Percentiles rank a stretch among this genome's conserved stretches.
Conservation (phyloP, 2,329 filamentous ascomycete species). For the Trichoderma sp. region DNA sequence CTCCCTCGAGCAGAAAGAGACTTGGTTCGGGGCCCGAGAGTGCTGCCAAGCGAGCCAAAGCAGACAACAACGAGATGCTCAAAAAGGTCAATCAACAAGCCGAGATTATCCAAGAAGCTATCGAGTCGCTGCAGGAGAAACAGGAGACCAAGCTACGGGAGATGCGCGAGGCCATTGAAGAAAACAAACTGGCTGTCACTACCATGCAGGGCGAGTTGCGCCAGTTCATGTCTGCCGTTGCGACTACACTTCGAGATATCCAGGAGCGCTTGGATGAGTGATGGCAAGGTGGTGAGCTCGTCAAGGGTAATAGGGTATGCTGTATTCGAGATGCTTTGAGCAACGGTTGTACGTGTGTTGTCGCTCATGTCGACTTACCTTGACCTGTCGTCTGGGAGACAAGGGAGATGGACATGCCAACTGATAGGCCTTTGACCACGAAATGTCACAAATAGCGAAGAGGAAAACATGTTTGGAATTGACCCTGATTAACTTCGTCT, state of each 20-base stretch:
- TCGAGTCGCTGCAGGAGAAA: background rate
- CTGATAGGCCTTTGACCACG: no score
- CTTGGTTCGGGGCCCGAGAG: background rate
- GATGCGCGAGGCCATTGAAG: background rate
- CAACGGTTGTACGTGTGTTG: background rate
- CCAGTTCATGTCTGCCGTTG: conserved; percentile 2
- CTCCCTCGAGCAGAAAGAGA: background rate
- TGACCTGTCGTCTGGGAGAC: background rate
- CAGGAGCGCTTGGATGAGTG: conserved; percentile 1
- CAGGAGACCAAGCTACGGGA: background rate
- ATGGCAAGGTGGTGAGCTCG: background rate
- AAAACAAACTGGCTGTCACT: background rate
- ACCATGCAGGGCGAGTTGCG: background rate
- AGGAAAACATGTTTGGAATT: background rate
- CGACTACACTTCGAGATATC: background rate
- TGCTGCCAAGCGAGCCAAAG: background rate
- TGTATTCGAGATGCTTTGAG: background rate
- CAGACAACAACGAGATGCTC: no score
- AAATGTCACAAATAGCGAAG: background rate
- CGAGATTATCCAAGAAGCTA: background rate
- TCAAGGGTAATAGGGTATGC: no score
- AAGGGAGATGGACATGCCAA: background rate
- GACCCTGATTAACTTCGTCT: no score
- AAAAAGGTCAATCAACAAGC: background rate
- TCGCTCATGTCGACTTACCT: background rate